These are phyloP conservation scores for Trichoderma sp. DNA, from an alignment of 2,329 filamentous ascomycete genomes.

Conservation along the genomic window DNA sequence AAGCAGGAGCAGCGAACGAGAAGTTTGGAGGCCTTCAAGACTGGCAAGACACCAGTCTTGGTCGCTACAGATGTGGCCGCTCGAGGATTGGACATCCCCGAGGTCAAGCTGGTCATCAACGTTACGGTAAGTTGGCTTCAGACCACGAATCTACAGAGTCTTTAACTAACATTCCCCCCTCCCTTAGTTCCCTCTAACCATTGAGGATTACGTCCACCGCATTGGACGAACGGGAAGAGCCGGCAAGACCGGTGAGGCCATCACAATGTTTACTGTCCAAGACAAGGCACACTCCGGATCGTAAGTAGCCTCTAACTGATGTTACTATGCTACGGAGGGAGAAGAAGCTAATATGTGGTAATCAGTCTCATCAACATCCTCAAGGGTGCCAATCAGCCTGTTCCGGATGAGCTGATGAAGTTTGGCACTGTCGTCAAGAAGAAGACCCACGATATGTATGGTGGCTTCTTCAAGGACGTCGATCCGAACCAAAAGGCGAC, in stretches of 20 bases:
- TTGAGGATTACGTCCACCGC: conserved; percentile 96
- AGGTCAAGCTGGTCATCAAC: conserved; percentile 92
- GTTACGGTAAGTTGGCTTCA: conserved; percentile 58
- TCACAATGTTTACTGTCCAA: conserved; percentile 92
- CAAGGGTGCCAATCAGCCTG: conserved; percentile 84
- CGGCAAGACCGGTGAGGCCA: conserved; percentile 81
- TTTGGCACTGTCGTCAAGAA: conserved; percentile 99
- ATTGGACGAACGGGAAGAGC: conserved; percentile 94
- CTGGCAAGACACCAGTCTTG: conserved; percentile 73
- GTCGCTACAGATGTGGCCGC: conserved; percentile 97
- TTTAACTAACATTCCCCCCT: conserved; percentile 22
- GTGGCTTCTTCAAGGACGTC: conserved; percentile 90
- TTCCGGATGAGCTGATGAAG: conserved; percentile 87
- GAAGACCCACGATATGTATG: conserved; percentile 94
- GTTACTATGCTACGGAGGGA: background rate
- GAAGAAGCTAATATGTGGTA: conserved; percentile 23
- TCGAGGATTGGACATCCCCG: conserved; percentile 88
- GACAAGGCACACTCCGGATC: conserved; percentile 89
- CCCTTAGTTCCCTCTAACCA: conserved; percentile 78
- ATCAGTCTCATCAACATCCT: conserved; percentile 85
- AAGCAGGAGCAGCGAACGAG: conserved; percentile 83
- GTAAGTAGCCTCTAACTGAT: conserved; percentile 50
- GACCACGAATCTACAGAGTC: background rate
- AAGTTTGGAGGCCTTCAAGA: conserved; percentile 88
- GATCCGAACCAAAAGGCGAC: conserved; percentile 79